Evolutionary conservation across 495 filamentous ascomycete genomes (phyloP), one percentile per base, ranked within the genome.

Genomic region (Beverwykella pulmonaria): DNA sequence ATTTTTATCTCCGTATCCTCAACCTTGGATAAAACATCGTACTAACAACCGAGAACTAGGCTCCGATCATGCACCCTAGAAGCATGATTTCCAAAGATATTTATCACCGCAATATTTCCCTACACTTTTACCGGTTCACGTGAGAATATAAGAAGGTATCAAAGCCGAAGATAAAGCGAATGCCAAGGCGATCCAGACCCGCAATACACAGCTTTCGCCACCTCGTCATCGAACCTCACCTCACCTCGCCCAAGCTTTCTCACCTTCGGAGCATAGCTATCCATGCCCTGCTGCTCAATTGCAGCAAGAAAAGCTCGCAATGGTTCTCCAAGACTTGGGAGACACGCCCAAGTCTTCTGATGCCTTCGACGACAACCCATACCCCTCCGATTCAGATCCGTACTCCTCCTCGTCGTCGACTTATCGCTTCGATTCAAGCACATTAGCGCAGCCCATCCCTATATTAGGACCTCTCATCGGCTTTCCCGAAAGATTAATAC

Each of bases 271-370:
- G 2, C 26, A 15, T 12, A 2, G 8, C 22, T 30, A 1, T 39
- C n/a, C 15, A 34, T 46, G 36, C 25, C 3, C 15, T 39, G 20
- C 26, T 46, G 25, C 49, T 23, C 46, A 32, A 47, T 34, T 46
- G 29, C 50, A 65, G 29, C 48, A 19, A 12, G 22, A 25, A 15
- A 17, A 14, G 1, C 49, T 46, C 32, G 26, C 29, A 15, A 70
- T 70, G 67, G 67, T 70, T 5, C 61, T 70, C 30, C 32, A 61
- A 50, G 67, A 70, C 26, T 9, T 60, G 14, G 41, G 32, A 8
- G 36, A 59, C 20, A 7, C 59, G 6, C 14, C 57, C n/a, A n/a
- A 52, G 9, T 17, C 57, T 17, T 17, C 39, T 7, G 65, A 63
- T 36, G 39, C 32, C 53, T 62, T 61, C 55, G 2, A 34, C 26